Evolutionary conservation across 495 filamentous ascomycete genomes (phyloP).

Genomic region (Podospora anserina): DNA sequence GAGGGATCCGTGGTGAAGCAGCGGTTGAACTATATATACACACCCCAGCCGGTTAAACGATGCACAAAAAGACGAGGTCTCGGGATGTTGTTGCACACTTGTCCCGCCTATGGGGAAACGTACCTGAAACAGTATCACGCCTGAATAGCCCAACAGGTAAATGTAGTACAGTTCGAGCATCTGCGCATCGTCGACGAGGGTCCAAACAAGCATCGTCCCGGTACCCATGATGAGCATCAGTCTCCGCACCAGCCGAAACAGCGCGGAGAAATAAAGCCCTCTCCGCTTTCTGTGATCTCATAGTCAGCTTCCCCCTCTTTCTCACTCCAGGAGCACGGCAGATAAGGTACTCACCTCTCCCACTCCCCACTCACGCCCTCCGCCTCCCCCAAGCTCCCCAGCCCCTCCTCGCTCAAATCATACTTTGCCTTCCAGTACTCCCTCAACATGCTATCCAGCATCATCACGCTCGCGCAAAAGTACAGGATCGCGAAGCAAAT

Average conservation of each 20-base stretch:
- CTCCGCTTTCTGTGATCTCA: slow-evolving; percentile 7
- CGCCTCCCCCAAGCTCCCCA: slow-evolving; percentile 16
- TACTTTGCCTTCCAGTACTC: slow-evolving; percentile 25
- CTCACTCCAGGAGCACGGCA: background rate
- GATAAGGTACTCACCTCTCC: slow-evolving; percentile 11
- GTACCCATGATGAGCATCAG: slow-evolving; percentile 25
- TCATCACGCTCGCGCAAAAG: slow-evolving; percentile 29
- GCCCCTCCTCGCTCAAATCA: slow-evolving; percentile 23
- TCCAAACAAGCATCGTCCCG: slow-evolving; percentile 26
- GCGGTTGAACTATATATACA: slow-evolving; percentile 26
- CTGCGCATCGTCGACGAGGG: slow-evolving; percentile 14
- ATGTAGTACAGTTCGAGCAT: slow-evolving; percentile 25
- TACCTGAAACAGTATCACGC: slow-evolving; percentile 29
- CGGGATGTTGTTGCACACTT: background rate
- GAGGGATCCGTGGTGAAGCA: slow-evolving; percentile 29
- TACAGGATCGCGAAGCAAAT: slow-evolving; percentile 34
- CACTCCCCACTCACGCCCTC: slow-evolving; percentile 10
- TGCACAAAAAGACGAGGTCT: background rate
- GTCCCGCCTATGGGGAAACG: slow-evolving; percentile 3
- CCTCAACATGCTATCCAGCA: slow-evolving; percentile 24
- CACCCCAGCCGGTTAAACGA: slow-evolving; percentile 1
- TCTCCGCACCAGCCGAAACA: slow-evolving; percentile 13
- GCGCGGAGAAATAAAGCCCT: slow-evolving; percentile 11
- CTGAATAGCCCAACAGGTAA: slow-evolving; percentile 27
- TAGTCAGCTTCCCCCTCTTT: background rate